Conservation (phyloP, 2,329 filamentous ascomycete genomes). For the Cladosporium sp. region DNA sequence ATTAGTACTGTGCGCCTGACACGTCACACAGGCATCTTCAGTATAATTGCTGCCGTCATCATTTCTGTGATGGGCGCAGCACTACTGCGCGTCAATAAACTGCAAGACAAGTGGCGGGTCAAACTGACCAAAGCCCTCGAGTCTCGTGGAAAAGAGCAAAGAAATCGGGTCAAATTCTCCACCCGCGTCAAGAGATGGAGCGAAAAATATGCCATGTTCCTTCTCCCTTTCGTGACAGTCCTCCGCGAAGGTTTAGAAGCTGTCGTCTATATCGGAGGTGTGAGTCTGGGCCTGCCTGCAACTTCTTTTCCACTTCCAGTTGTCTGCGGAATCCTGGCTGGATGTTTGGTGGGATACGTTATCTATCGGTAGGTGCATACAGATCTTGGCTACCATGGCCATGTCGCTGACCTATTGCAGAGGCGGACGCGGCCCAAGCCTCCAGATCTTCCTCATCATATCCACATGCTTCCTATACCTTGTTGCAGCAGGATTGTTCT, state of each 20-base stretch:
- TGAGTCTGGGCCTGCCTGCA: constrained; percentile 69
- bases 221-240: constrained; percentile 82
- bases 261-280: constrained; percentile 79
- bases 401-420: constrained; percentile 26
- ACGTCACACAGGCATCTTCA: constrained; percentile 51
- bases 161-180: constrained; percentile 31
- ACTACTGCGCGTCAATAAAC: constrained; percentile 72
- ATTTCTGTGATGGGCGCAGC: constrained; percentile 77
- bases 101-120: constrained; percentile 80
- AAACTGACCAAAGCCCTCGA: constrained; percentile 70
- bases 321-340: constrained; percentile 63
- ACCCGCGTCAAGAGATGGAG: constrained; percentile 55
- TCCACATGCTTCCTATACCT: constrained; percentile 82
- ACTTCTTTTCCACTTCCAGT: constrained; percentile 72
- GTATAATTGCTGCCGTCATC: constrained; percentile 58
- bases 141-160: constrained; percentile 36
- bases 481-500: constrained; percentile 69
- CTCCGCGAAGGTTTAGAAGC: constrained; percentile 80
- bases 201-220: constrained; percentile 80
- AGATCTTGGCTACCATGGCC: background rate
- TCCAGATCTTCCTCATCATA: constrained; percentile 73
- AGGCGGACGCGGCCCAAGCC: constrained; percentile 57
- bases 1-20: constrained; percentile 49
- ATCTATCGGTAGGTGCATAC: constrained; percentile 63
- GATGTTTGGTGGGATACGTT: constrained; percentile 60